Conservation (phyloP, 164 flowering plant species). For the Magnolia changhungtana region DNA sequence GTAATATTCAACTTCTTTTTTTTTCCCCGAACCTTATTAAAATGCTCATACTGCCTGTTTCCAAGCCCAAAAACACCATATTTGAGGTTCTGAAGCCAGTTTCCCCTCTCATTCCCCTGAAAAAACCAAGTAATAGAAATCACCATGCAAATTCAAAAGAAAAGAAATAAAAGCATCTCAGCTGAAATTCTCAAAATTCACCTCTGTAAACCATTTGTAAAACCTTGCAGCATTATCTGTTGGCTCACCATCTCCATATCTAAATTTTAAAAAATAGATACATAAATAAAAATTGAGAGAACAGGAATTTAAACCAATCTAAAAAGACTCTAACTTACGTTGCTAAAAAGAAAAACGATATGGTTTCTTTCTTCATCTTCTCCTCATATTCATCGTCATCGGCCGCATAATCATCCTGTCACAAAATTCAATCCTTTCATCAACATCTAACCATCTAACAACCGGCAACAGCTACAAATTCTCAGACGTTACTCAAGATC, state of each 20-base stretch:
- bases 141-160: neutral
- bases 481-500: neutral
- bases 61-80: slow-evolving; percentile 92
- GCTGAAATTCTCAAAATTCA: slow-evolving; percentile 15
- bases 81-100: slow-evolving; percentile 56
- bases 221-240: slow-evolving; percentile 20
- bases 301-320: neutral
- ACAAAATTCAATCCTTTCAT: slow-evolving; percentile 6
- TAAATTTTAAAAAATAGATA: neutral
- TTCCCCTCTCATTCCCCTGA: slow-evolving; percentile 69
- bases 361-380: slow-evolving; percentile 68
- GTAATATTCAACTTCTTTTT: neutral
- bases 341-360: slow-evolving; percentile 81
- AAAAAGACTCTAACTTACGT: slow-evolving; percentile 52
- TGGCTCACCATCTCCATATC: slow-evolving; percentile 30
- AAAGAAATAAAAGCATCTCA: neutral
- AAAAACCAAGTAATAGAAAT: slow-evolving; percentile 3
- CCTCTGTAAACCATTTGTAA: slow-evolving; percentile 51
- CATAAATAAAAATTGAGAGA: neutral
- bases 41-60: slow-evolving; percentile 95
- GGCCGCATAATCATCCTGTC: slow-evolving; percentile 85
- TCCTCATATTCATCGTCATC: slow-evolving; percentile 85
- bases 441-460: neutral
- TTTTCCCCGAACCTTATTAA: slow-evolving; percentile 67
- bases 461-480: neutral